Evolutionary conservation across 108 stramenopile genomes (phyloP).

Genomic region (Fistulifera solaris): DNA sequence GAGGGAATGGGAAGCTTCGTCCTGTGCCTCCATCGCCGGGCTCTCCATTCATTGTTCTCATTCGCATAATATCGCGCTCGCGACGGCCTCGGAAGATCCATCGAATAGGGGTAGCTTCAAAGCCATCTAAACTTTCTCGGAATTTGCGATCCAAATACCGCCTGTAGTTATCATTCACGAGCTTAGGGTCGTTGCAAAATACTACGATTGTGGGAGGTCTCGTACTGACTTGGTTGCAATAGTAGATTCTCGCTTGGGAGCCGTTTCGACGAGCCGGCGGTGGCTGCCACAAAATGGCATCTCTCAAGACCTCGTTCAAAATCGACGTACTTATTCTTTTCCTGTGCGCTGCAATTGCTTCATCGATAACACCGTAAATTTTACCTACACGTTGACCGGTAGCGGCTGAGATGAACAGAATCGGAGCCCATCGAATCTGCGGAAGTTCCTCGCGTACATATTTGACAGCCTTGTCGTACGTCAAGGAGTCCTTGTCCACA

Average conservation of each 20-base stretch:
- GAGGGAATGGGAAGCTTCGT: slow-evolving; percentile 75
- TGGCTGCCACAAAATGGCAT: slow-evolving; percentile 93
- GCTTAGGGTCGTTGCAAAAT: slow-evolving; percentile 89
- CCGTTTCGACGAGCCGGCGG: slow-evolving; percentile 84
- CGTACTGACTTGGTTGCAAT: slow-evolving; percentile 87
- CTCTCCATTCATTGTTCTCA: slow-evolving; percentile 68
- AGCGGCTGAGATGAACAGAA: slow-evolving; percentile 90
- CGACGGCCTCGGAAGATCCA: slow-evolving; percentile 92
- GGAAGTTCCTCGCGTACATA: slow-evolving; percentile 84
- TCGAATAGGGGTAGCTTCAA: slow-evolving; percentile 91
- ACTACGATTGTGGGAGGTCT: slow-evolving; percentile 92
- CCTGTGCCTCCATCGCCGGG: slow-evolving; percentile 79
- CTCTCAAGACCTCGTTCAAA: slow-evolving; percentile 93
- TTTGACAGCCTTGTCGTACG: slow-evolving; percentile 75
- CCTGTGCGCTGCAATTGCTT: slow-evolving; percentile 77
- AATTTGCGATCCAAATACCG: slow-evolving; percentile 95
- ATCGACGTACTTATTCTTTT: slow-evolving; percentile 86
- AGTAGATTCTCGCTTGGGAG: slow-evolving; percentile 90
- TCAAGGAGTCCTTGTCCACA: slow-evolving; percentile 85
- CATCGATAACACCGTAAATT: slow-evolving; percentile 82
- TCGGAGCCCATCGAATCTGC: slow-evolving; percentile 90
- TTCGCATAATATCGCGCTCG: slow-evolving; percentile 68
- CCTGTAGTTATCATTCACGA: slow-evolving; percentile 90
- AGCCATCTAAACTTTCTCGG: slow-evolving; percentile 86
- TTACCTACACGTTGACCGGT: slow-evolving; percentile 94